Evolutionary conservation across 352 stramenopile genomes (phyloP).

Genomic region (Pythium brachiatum): DNA sequence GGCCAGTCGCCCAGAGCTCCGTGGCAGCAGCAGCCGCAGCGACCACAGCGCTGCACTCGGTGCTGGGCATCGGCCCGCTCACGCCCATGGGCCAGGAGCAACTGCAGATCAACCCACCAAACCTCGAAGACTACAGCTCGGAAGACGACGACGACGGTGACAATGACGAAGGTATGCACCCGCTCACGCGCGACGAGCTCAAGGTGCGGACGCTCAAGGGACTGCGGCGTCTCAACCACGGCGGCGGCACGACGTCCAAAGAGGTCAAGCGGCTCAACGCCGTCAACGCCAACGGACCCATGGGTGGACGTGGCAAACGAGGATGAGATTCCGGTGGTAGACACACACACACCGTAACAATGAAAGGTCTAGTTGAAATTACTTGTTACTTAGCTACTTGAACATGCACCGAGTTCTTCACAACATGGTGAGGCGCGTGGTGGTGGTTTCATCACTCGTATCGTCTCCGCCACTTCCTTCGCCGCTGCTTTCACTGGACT

Average conservation of each 20-base stretch:
- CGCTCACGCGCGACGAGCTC: slow-evolving; percentile 90
- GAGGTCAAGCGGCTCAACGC: slow-evolving; percentile 31
- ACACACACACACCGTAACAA: not conserved
- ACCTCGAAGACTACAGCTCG: slow-evolving; percentile 94
- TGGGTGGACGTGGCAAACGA: not conserved
- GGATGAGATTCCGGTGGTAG: not conserved
- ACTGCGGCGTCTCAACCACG: slow-evolving; percentile 57
- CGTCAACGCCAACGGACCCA: not conserved
- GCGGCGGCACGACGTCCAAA: slow-evolving; percentile 26
- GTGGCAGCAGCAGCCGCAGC: slow-evolving; percentile 22
- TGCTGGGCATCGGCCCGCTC: slow-evolving; percentile 80
- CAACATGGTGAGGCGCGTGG: not conserved
- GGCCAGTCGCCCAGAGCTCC: slow-evolving; percentile 13
- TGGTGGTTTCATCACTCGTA: not conserved
- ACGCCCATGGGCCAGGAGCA: slow-evolving; percentile 89
- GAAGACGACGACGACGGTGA: slow-evolving; percentile 87
- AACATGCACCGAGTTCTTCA: not conserved
- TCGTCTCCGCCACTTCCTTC: not conserved
- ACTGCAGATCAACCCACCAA: slow-evolving; percentile 92
- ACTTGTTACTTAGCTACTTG: not conserved
- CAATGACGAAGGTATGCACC: slow-evolving; percentile 84
- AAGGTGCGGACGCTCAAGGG: slow-evolving; percentile 90
- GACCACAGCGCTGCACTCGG: slow-evolving; percentile 46
- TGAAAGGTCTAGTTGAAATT: not conserved
- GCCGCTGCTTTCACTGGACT: slow-evolving; percentile 1